These are phyloP conservation scores for Pseudoscleropodium purum DNA, from an alignment of 225 moss, liverwort and hornwort genomes.

Conservation along the genomic window DNA sequence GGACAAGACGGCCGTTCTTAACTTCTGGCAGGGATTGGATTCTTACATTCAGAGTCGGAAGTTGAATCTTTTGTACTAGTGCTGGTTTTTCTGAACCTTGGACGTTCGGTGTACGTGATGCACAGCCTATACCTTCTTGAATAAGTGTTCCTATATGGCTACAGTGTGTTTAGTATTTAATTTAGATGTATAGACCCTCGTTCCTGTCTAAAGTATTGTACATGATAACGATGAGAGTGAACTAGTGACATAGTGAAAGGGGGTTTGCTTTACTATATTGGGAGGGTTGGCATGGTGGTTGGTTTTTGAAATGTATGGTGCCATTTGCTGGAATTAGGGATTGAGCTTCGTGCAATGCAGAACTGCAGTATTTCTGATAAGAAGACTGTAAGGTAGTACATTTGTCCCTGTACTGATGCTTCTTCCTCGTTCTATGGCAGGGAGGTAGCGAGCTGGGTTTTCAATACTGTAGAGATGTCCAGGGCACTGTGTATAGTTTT, in stretches of 20 bases:
- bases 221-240: not conserved
- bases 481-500: slow-evolving; percentile 17
- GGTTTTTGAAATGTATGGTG: not conserved
- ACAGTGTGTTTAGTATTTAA: not conserved
- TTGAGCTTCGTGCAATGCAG: not conserved
- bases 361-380: not conserved
- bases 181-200: not conserved
- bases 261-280: not conserved
- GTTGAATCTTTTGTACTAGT: slow-evolving; percentile 64
- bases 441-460: slow-evolving; percentile 3
- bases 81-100: not conserved
- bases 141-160: not conserved
- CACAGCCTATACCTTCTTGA: not conserved
- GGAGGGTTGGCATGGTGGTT: not conserved
- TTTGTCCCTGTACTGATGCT: not conserved
- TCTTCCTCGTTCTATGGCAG: slow-evolving; percentile 3
- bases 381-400: not conserved
- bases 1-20: slow-evolving; percentile 88
- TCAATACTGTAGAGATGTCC: slow-evolving; percentile 5
- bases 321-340: not conserved
- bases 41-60: slow-evolving; percentile 72
- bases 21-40: slow-evolving; percentile 93
- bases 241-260: not conserved
- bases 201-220: not conserved
- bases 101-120: slow-evolving; percentile 1